Evolutionary conservation across 805 yeast genomes (phyloP), one percentile per base, ranked within the genome.

Genomic region (Kazachstania kunashirensis): DNA sequence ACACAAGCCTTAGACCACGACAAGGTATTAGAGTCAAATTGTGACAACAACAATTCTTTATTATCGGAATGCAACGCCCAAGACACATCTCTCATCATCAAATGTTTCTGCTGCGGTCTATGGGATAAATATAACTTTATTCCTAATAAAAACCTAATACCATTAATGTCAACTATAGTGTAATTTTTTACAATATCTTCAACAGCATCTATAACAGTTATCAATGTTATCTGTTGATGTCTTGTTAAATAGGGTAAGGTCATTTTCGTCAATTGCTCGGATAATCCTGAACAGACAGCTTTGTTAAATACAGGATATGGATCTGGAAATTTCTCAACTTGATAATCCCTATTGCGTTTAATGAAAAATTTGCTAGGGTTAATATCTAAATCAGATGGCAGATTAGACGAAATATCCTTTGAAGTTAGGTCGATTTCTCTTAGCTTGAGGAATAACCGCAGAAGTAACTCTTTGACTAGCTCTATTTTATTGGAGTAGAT

Each of bases 41-140:
- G 63, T 31, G 73, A 55, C 10, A 80, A 57, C 14, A 89, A 53
- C 21, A 84, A 52, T 36, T 80, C 86, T 45, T 81, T 83, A 41
- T 83, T 77, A 31, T 76, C 81, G 38, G 92, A 79, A 57, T 85
- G 94, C 17, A 83, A 61, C 0, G 95, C 97, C 88, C 95, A 89
- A 34, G 72, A 70, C 36, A 81, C 70, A 58, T 89, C 96, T 50
- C 97, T 68, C 76, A 81, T 79, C 1, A 78, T 68, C 42, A 88
- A 62, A 5, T 67, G 56, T 15, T 61, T 52, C 50, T 78, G 85
- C 0, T 60, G 62, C 7, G 65, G 66, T 24, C 55, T 57, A 46
- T 74, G 79, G 4, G 72, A 57, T 44, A 74, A 75, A 48, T 73
- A 82, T 30, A 88, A 61, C 45, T 75, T 79, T 47, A 75, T 72